A percentile compares a stretch with the other conserved stretches of the same genome.
These are phyloP conservation scores for Aureobasidium sp. DNA, from an alignment of 2,329 filamentous ascomycete species.

Conservation along the genomic window DNA sequence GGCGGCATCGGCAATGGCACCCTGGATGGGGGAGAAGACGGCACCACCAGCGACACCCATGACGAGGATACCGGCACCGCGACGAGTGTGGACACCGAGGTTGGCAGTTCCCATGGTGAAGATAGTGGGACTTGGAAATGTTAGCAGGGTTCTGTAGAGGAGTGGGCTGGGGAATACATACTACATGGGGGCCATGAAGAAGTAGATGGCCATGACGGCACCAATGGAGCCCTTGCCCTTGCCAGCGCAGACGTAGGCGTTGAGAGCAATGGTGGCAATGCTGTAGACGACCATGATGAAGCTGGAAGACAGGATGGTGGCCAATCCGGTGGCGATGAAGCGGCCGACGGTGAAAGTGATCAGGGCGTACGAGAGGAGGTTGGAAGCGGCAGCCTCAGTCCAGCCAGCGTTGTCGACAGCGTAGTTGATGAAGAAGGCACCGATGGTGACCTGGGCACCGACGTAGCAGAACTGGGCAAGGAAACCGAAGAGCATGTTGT, in stretches of 20 bases:
- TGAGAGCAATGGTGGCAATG: conserved; percentile 29
- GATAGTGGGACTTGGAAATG: conserved; percentile 25
- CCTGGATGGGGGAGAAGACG: conserved; percentile 33
- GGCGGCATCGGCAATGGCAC: conserved; percentile 34
- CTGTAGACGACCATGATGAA: conserved; percentile 32
- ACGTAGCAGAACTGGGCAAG: conserved; percentile 34
- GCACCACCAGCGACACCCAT: conserved; percentile 33
- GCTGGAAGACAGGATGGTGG: conserved; percentile 31
- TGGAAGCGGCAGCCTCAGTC: conserved; percentile 27
- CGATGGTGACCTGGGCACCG: conserved; percentile 32
- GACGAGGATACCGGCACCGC: conserved; percentile 36
- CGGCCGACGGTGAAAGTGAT: conserved; percentile 35
- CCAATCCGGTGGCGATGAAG: conserved; percentile 33
- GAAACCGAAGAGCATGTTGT: conserved; percentile 35
- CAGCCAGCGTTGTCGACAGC: conserved; percentile 29
- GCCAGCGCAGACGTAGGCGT: conserved; percentile 29
- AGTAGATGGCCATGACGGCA: conserved; percentile 32
- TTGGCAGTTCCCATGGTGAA: conserved; percentile 36
- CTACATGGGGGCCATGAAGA: conserved; percentile 33
- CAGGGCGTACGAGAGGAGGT: conserved; percentile 33
- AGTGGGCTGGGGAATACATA: too few species aligned
- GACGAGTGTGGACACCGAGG: conserved; percentile 33
- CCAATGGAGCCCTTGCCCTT: conserved; percentile 27
- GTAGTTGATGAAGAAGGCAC: conserved; percentile 36
- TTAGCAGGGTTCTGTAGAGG: too few species aligned